Evolutionary conservation across 352 stramenopile species (phyloP).

Genomic region (Nothophytophthora sp.): DNA sequence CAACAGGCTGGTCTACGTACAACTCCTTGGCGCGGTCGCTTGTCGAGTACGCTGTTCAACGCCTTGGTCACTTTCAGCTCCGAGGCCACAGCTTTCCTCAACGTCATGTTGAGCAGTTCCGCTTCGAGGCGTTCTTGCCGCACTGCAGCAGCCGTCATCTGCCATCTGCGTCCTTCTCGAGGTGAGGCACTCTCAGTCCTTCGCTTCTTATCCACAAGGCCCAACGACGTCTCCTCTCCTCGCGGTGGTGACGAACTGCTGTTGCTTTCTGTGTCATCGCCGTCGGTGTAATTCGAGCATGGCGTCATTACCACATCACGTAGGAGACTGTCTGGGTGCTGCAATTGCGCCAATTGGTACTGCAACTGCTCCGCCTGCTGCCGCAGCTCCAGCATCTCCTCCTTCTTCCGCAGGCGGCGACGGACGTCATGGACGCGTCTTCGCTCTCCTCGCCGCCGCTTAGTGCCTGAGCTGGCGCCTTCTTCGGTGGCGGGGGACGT

Average conservation of each 20-base stretch:
- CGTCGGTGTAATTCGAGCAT: not conserved
- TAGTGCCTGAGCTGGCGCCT: too few species aligned
- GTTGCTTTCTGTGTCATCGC: not conserved
- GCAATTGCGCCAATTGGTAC: constrained; percentile 4
- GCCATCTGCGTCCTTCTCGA: too few species aligned
- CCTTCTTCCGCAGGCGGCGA: constrained; percentile 12
- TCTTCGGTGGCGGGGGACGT: too few species aligned
- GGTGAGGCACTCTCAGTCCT: too few species aligned
- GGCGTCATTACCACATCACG: not conserved
- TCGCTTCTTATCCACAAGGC: not conserved
- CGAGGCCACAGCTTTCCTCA: constrained; percentile 3
- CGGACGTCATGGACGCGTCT: constrained; percentile 4
- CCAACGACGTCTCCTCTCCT: not conserved
- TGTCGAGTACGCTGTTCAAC: constrained; percentile 3
- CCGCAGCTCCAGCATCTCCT: constrained; percentile 6
- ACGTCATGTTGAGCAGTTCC: constrained; percentile 8
- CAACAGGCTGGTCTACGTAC: not conserved
- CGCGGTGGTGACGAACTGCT: too few species aligned
- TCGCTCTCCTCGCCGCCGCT: constrained; percentile 12
- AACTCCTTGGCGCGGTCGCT: not conserved
- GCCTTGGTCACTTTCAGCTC: constrained; percentile 13
- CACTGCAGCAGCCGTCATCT: constrained; percentile 1
- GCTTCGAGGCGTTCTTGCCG: constrained; percentile 7
- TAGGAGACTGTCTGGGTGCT: not conserved
- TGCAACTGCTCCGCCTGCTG: constrained; percentile 2